A percentile compares a stretch with the other conserved stretches of the same genome.
phyloP scores from a whole-genome alignment of 164 flowering plant species.

The Malania oleifera region DNA sequence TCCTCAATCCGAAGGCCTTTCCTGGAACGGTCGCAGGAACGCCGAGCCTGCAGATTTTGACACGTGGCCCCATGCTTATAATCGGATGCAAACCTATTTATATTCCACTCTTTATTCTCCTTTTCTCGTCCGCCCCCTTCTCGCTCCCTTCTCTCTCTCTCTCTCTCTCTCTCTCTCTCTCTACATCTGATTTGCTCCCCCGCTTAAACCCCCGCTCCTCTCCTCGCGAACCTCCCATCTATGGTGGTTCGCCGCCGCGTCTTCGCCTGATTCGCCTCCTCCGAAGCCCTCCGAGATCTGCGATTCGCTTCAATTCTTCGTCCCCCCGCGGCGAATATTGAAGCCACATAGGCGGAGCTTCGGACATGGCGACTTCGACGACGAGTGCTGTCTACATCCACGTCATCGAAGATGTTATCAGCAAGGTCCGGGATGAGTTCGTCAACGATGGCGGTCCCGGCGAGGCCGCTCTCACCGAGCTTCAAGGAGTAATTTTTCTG shows the following conservation, averaged over 20 bases:
- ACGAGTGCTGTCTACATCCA: constrained; percentile 71
- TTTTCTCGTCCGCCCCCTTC: constrained; percentile 36
- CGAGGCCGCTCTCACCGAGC: constrained; percentile 64
- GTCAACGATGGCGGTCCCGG: constrained; percentile 64
- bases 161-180: constrained; percentile 12
- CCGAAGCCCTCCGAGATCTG: background rate
- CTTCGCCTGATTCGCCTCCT: background rate
- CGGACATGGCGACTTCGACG: constrained; percentile 44
- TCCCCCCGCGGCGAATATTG: background rate
- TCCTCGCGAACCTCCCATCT: constrained; percentile 14
- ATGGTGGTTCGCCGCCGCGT: background rate
- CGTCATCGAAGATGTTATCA: constrained; percentile 85
- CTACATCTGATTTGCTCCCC: constrained; percentile 4
- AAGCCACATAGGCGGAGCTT: background rate
- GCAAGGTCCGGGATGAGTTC: constrained; percentile 87
- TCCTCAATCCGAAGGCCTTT: no score
- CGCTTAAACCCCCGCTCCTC: background rate
- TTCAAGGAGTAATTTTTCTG: constrained; percentile 61
- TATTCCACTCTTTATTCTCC: constrained; percentile 51
- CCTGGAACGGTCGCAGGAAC: no score
- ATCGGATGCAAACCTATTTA: constrained; percentile 97
- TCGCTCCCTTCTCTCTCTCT: constrained; percentile 11
- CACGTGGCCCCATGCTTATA: constrained; percentile 43
- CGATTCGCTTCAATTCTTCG: background rate
- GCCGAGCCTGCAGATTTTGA: constrained; percentile 20